Base-by-base conservation (phyloP, 371 early-diverging fungal species). In the Rhizopus delemar region DNA sequence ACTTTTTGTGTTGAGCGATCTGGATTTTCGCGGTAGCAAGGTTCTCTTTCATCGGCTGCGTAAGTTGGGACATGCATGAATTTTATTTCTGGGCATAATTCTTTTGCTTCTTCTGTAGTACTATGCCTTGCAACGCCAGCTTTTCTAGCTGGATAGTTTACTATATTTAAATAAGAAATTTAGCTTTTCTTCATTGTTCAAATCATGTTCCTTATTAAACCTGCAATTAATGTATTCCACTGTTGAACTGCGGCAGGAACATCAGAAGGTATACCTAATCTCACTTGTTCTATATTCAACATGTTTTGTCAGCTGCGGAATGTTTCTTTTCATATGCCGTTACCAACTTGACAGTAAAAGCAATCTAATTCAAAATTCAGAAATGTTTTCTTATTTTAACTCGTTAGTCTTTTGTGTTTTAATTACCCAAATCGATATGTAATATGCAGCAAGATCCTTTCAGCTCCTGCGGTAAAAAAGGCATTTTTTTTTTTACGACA, bases 51-150 rank as follows among this genome's bases (percentile, higher is more conserved):
- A 15, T 83, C 86, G 7, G 74, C 77, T 3, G 83, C 82, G 61
- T 88, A 91, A 0, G 95, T 94, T 2, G 95, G 90, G 3, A 94
- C 94, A 62, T 97, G 97, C 22, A 93, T 87, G 11, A 93, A 66
- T n/a, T 63, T 60, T 13, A 96, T 70, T 3, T 92, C 75, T 46
- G 93, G 91, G 57, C 92, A 93, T 34, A 78, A 56, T 51, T 75
- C 71, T 50, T 67, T 78, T 4, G 91, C 92, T 51, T 89, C 88
- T 9, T 60, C 63, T 3, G 82, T 74, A 4, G 74, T 78, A 43
- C 71, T 66, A 22, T 74, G 75, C 39, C 81, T 71, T 16, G 72
- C 60, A 4, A 86, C 73, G 5, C 85, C 85, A 22, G 68, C 65
- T 43, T 72, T 70, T 16, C 83, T 75, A 2, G 87, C 87, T 16